Percentiles rank a stretch among this genome's conserved stretches.
Evolutionary conservation across 192 early-diverging fungal species (phyloP).

Genomic region (Mortierella alpina): DNA sequence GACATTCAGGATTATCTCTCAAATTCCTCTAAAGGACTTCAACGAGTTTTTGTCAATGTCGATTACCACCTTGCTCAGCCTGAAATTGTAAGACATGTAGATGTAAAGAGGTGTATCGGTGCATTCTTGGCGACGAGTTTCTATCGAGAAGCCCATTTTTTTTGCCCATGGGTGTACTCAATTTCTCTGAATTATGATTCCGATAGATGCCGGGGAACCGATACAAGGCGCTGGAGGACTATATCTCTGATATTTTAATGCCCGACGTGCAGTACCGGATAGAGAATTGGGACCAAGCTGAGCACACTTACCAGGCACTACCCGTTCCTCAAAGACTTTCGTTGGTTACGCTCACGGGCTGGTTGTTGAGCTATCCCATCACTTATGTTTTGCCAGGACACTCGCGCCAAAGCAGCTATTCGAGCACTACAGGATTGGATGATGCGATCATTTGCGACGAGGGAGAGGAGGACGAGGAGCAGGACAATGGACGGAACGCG

Average conservation of each 20-base stretch:
- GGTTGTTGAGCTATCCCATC: constrained; percentile 49
- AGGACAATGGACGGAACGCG: constrained; percentile 35
- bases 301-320: constrained; percentile 14
- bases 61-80: constrained; percentile 40
- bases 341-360: constrained; percentile 41
- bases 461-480: constrained; percentile 34
- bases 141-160: background rate
- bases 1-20: constrained; percentile 44
- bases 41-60: constrained; percentile 51
- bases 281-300: constrained; percentile 41
- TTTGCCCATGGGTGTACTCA: background rate
- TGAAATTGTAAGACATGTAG: constrained; percentile 31
- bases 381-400: constrained; percentile 37
- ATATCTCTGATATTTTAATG: constrained; percentile 15
- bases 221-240: constrained; percentile 28
- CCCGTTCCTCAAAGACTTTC: constrained; percentile 26
- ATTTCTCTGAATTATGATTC: background rate
- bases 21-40: constrained; percentile 18
- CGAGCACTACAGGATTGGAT: background rate
- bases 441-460: constrained; percentile 1
- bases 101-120: background rate
- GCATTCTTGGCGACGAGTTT: background rate
- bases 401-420: constrained; percentile 20
- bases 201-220: constrained; percentile 38
- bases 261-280: constrained; percentile 32